Base-by-base conservation (phyloP, 352 stramenopile species). In the Blastocystis sp. region DNA sequence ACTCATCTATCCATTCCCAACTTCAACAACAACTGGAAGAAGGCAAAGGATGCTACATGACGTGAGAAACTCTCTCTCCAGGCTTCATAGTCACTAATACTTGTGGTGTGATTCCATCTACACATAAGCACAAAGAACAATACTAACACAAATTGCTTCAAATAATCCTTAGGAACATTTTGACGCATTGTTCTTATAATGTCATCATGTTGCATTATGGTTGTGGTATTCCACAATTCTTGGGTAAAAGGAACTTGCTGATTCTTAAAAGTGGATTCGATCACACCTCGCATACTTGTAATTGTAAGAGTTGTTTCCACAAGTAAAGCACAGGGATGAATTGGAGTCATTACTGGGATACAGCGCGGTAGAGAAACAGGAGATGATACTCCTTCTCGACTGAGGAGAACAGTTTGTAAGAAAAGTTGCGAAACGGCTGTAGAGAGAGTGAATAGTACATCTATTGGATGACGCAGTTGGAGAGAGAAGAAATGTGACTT, bases 11-110 rank as follows among this genome's bases (percentile, higher is more conserved):
- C 3, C 5, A n/a, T 33, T 48, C 33, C 5, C 7, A 22, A 76
- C 64, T 76, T 76, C 30, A 44, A 76, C 19, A 76, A 22, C 13
- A 37, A 27, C 64, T 76, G 64, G 27, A 76, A 24, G 33, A 76
- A 76, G 24, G 64, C 44, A 48, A 37, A 76, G 33, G 22, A 17
- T 15, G 64, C 64, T n/a, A 51, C 17, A n/a, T 37, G 30, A 37
- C 53, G 35, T 44, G 53, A 37, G 33, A 76, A 76, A 44, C 19
- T 24, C 13, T 53, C 42, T n/a, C n/a, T 48, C 64, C 64, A 76
- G 2, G 9, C 13, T 22, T 76, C 64, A 44, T 53, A 76, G 24
- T 51, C 64, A n/a, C 30, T 33, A 4, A 76, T 27, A 17, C 35
- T 54, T 13, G 64, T 37, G 19, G n/a, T 44, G 6, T 48, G 64